Percentiles rank a stretch among this genome's conserved stretches.
These are phyloP conservation scores for Cylindrotheca closterium DNA, from an alignment of 108 stramenopile species.

Conservation along the genomic window DNA sequence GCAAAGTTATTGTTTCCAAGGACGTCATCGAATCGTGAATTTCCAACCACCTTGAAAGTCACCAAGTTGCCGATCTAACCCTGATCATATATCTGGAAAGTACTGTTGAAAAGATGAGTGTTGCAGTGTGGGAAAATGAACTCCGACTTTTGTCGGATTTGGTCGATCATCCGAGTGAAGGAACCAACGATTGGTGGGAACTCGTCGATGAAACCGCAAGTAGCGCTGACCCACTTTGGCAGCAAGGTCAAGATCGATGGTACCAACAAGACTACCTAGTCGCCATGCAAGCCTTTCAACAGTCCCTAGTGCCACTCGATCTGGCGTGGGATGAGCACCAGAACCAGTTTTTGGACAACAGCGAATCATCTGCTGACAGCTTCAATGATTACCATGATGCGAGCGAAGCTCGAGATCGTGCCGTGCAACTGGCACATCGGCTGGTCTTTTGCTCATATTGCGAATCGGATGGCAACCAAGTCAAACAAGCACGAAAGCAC, in stretches of 20 bases:
- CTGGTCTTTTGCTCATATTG: conserved; percentile 62
- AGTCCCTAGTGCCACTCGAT: conserved; percentile 25
- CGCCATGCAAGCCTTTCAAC: conserved; percentile 57
- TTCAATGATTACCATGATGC: no score
- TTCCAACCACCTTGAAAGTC: no score
- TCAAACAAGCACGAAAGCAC: conserved; percentile 29
- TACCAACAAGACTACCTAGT: conserved; percentile 42
- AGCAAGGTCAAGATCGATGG: conserved; percentile 27
- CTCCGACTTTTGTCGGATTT: conserved; percentile 42
- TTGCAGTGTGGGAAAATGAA: no score
- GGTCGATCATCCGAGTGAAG: conserved; percentile 17
- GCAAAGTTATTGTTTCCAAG: neutral
- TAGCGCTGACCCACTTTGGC: conserved; percentile 6
- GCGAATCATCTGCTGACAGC: no score
- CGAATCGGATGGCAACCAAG: conserved; percentile 50
- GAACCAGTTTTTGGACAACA: no score
- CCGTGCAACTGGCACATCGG: conserved; percentile 27
- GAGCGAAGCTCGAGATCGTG: no score
- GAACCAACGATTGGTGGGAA: conserved; percentile 12
- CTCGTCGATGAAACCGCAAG: neutral
- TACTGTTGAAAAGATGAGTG: no score
- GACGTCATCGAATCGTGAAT: neutral
- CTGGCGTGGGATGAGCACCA: conserved; percentile 14
- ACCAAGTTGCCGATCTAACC: no score
- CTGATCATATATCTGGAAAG: no score